Evolutionary conservation across 179 eudicot genomes (phyloP).

Genomic region (Sideroxylon spinosum): DNA sequence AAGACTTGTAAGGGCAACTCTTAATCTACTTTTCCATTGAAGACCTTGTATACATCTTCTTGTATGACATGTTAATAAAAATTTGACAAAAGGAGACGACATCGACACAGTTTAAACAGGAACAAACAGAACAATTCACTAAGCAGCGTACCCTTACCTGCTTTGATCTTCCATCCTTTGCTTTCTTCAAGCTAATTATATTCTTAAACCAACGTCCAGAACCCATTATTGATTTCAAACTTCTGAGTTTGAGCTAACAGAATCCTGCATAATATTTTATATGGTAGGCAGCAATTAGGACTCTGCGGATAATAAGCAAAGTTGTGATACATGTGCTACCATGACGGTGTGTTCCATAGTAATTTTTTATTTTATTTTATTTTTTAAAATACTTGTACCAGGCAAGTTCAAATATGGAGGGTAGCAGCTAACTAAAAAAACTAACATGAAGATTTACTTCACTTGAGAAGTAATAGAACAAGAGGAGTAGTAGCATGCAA

Average conservation of each 20-base stretch:
- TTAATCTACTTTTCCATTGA: neutral
- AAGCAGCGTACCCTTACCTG: conserved; percentile 31
- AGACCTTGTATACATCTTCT: neutral
- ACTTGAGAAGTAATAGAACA: neutral
- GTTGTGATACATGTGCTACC: neutral
- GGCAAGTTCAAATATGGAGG: neutral
- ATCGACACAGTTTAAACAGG: neutral
- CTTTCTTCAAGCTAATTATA: conserved; percentile 47
- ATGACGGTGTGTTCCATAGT: neutral
- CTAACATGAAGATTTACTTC: neutral
- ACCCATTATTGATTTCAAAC: conserved; percentile 35
- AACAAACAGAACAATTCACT: neutral
- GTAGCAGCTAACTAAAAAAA: neutral
- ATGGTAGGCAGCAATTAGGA: neutral
- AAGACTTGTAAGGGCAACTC: neutral
- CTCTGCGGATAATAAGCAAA: neutral
- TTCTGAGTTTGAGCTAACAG: neutral
- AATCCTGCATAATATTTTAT: conserved; percentile 17
- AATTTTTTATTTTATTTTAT: neutral
- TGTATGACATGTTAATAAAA: neutral
- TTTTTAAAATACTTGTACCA: neutral
- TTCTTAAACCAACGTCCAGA: conserved; percentile 58
- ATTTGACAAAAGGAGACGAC: neutral
- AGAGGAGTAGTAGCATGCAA: neutral
- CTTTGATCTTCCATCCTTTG: conserved; percentile 27